Percentiles rank a stretch among this genome's conserved stretches.
phyloP scores from a whole-genome alignment of 345 rosid species.

The Draba incana region DNA sequence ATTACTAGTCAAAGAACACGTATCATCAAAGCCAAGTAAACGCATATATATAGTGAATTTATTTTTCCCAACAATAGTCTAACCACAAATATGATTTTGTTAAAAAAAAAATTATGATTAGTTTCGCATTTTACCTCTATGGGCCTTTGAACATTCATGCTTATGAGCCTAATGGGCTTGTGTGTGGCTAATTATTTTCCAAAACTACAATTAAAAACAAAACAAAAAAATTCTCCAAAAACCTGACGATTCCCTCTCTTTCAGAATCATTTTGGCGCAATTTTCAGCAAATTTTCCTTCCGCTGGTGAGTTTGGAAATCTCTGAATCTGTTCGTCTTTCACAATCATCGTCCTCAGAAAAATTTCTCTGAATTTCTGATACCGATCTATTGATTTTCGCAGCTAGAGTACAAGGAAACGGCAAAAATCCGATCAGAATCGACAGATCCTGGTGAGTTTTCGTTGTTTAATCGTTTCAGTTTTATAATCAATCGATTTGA shows the following conservation, averaged over 20 bases:
- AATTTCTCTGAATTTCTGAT: too few species aligned
- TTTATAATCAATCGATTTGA: not conserved
- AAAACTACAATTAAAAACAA: too few species aligned
- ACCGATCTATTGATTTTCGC: not conserved
- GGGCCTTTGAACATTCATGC: not conserved
- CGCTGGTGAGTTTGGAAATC: not conserved
- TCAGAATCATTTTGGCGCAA: conserved; percentile 27
- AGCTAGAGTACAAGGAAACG: too few species aligned
- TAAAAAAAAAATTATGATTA: not conserved
- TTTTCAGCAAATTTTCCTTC: not conserved
- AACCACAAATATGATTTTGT: too few species aligned
- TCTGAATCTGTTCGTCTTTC: conserved; percentile 15
- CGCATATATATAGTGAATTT: too few species aligned
- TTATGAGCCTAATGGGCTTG: conserved; percentile 13
- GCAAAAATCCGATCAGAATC: conserved; percentile 14
- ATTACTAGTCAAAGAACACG: too few species aligned
- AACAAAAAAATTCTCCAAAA: too few species aligned
- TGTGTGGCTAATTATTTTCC: not conserved
- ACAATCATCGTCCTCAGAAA: not conserved
- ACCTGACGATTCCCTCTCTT: not conserved
- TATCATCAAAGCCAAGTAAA: too few species aligned
- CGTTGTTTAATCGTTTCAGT: not conserved
- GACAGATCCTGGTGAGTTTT: conserved; percentile 23
- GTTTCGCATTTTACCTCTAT: conserved; percentile 3
- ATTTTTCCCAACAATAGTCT: too few species aligned